Evolutionary conservation across 306 rosid species (phyloP).

Genomic region (Quercus bicolor): DNA sequence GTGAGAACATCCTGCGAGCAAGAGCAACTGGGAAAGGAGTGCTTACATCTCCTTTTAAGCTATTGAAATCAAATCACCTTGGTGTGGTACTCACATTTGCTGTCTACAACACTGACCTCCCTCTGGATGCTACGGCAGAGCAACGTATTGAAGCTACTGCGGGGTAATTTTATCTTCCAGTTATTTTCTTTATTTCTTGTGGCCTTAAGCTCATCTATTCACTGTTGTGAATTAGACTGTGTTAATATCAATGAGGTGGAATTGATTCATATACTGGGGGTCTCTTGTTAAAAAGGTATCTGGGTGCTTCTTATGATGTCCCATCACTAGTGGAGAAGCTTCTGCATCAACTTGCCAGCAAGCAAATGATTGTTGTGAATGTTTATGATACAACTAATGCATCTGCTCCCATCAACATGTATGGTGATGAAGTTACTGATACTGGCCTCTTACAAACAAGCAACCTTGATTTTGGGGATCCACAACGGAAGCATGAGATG

Average conservation of each 20-base stretch:
- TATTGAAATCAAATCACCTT: conserved; percentile 81
- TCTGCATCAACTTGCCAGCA: conserved; percentile 97
- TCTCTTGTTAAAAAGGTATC: conserved; percentile 51
- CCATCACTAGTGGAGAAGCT: conserved; percentile 97
- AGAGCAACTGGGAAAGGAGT: conserved; percentile 91
- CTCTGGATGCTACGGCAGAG: conserved; percentile 61
- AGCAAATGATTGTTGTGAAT: conserved; percentile 92
- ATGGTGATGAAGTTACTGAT: conserved; percentile 71
- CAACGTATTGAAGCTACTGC: conserved; percentile 76
- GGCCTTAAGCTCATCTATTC: background rate
- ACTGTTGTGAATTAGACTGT: background rate
- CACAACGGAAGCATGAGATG: conserved; percentile 93
- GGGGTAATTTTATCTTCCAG: conserved; percentile 55
- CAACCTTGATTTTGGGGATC: conserved; percentile 90
- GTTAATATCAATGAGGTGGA: conserved; percentile 16
- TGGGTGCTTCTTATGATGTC: conserved; percentile 94
- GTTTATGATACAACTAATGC: conserved; percentile 87
- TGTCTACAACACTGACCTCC: conserved; percentile 66
- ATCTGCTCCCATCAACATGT: conserved; percentile 74
- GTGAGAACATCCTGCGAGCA: conserved; percentile 91
- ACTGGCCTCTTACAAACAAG: conserved; percentile 71
- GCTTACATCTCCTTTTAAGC: conserved; percentile 91
- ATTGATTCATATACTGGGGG: conserved; percentile 21
- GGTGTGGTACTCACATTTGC: conserved; percentile 97
- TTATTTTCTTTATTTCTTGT: conserved; percentile 7